Percentiles rank a stretch among this genome's conserved stretches.
phyloP scores from a whole-genome alignment of 2,329 filamentous ascomycete genomes.

The Ceratocystis ficicola region DNA sequence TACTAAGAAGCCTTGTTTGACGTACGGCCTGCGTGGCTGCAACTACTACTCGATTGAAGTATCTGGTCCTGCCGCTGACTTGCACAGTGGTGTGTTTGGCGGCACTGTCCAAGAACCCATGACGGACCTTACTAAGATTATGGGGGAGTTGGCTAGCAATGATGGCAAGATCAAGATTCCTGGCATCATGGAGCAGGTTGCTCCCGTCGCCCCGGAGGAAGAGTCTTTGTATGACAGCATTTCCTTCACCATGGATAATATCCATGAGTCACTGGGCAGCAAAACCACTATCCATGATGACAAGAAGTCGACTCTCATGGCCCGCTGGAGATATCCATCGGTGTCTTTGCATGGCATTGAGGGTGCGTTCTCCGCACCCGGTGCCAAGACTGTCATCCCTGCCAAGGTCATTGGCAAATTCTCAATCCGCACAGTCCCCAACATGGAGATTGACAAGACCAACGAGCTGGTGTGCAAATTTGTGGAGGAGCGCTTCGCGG shows the following conservation, averaged over 20 bases:
- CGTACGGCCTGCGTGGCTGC: constrained; percentile 91
- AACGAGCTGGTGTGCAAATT: constrained; percentile 76
- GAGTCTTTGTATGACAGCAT: constrained; percentile 78
- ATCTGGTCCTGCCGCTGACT: constrained; percentile 79
- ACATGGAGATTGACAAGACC: constrained; percentile 90
- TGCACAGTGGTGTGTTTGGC: constrained; percentile 95
- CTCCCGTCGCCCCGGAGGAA: constrained; percentile 75
- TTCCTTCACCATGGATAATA: constrained; percentile 89
- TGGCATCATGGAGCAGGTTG: constrained; percentile 89
- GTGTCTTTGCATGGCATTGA: constrained; percentile 90
- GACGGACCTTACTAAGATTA: constrained; percentile 79
- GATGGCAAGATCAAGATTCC: constrained; percentile 87
- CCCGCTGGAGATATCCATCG: constrained; percentile 87
- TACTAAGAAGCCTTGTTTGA: constrained; percentile 95
- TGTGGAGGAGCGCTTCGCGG: constrained; percentile 71
- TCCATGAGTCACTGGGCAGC: constrained; percentile 83
- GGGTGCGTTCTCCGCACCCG: constrained; percentile 83
- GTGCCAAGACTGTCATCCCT: constrained; percentile 96
- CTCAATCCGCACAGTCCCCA: constrained; percentile 89
- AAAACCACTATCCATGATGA: constrained; percentile 75
- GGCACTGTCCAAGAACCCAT: constrained; percentile 96
- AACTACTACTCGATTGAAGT: constrained; percentile 95
- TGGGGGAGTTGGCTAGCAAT: constrained; percentile 75
- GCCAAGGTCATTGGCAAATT: constrained; percentile 98
- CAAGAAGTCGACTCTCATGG: constrained; percentile 90